These are phyloP conservation scores for Ogataea haglerorum DNA, from an alignment of 805 yeast species.

Conservation along the genomic window DNA sequence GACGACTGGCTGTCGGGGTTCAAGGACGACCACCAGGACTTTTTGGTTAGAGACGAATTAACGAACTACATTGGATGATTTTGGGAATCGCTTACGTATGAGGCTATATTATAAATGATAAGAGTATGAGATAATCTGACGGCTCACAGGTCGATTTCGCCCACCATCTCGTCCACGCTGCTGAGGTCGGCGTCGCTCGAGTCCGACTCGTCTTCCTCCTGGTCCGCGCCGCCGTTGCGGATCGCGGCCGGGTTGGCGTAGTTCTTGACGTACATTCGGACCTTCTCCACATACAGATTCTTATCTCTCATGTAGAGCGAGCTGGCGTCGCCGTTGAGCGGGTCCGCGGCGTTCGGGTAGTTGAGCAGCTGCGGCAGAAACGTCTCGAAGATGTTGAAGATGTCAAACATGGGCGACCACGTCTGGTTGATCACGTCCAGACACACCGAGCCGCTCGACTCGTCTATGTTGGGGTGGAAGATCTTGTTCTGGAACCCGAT, in stretches of 20 bases:
- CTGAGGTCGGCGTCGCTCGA: conserved; percentile 27
- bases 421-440: conserved; percentile 95
- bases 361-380: conserved; percentile 88
- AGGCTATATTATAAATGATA: not conserved
- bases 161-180: conserved; percentile 31
- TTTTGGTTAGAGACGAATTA: conserved; percentile 7
- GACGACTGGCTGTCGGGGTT: conserved; percentile 13
- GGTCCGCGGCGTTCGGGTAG: conserved; percentile 94
- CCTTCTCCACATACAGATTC: conserved; percentile 61
- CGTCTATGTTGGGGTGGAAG: conserved; percentile 94
- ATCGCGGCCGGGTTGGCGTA: conserved; percentile 51
- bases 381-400: conserved; percentile 85
- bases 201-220: conserved; percentile 26
- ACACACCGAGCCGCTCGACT: conserved; percentile 86
- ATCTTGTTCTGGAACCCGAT: conserved; percentile 90
- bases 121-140: not conserved
- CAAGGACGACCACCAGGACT: conserved; percentile 11
- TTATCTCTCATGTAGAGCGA: conserved; percentile 70
- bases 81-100: not conserved
- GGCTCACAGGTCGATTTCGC: conserved; percentile 32
- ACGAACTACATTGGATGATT: conserved; percentile 7
- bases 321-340: conserved; percentile 88
- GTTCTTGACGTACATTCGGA: conserved; percentile 66
- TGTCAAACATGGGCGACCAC: conserved; percentile 97
- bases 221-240: conserved; percentile 23